A percentile compares a stretch with the other conserved stretches of the same genome.
These are phyloP conservation scores for Bruguiera hainesii DNA, from an alignment of 441 rosid genomes.

Conservation along the genomic window DNA sequence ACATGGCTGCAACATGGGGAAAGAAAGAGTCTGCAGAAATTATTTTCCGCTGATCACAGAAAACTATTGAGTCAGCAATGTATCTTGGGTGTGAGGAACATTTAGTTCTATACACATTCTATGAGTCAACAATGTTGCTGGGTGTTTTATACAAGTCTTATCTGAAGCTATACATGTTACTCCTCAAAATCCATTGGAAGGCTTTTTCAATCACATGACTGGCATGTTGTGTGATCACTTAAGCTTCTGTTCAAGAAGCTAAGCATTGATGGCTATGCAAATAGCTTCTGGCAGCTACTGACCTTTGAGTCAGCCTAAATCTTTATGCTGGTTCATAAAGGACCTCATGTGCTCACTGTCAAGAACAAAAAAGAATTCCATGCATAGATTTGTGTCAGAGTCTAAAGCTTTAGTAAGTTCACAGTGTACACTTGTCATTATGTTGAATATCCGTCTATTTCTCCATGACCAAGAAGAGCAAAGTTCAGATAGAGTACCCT, in stretches of 20 bases:
- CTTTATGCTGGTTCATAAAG: conserved; percentile 2
- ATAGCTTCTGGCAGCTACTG: background rate
- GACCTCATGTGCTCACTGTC: background rate
- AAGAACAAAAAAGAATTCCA: background rate
- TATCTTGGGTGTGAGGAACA: background rate
- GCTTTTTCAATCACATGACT: background rate
- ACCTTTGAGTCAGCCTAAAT: background rate
- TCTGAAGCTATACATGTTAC: background rate
- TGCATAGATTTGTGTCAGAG: background rate
- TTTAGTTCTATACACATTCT: background rate
- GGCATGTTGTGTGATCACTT: background rate
- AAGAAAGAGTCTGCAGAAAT: background rate
- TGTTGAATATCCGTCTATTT: background rate
- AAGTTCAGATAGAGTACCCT: background rate
- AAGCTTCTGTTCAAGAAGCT: background rate
- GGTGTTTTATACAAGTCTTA: background rate
- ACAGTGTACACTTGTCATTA: background rate
- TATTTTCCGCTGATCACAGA: background rate
- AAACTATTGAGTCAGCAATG: background rate
- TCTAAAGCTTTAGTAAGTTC: background rate
- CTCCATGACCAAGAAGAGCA: background rate
- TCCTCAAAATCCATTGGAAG: background rate
- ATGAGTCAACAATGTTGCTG: too few species aligned
- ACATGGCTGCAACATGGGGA: background rate
- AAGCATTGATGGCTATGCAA: background rate